Base-by-base conservation (phyloP, 192 early-diverging fungal genomes). In the Diversispora epigaea region DNA sequence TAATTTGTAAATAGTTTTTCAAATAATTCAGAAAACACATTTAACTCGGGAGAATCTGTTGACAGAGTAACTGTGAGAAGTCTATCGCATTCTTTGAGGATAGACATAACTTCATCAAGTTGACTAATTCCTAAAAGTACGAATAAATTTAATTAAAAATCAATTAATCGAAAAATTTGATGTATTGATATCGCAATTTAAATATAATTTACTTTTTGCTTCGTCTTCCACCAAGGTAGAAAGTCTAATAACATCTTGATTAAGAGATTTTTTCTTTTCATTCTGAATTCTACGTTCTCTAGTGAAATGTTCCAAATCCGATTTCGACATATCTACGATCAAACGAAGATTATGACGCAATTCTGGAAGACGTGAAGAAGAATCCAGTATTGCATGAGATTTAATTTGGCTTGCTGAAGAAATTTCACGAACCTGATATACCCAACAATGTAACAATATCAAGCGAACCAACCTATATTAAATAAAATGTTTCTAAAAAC, bases 321-420 rank as follows among this genome's bases (percentile, higher is more conserved):
- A 76, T 54, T 87, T 83, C 2, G 92, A 83, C 49, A 93, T 84
- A 54, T 93, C 93, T 4, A 89, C 88, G 60, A 96, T 79, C 0
- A 93, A 76, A 8, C 87, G 87, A 8, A 95, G 64, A 62, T 95
- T 95, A 76, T 95, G 88, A 11, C 89, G 82, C 8, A 95, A 78
- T 74, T 95, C 94, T 0, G 92, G 91, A 22, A 95, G 75, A 15
- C 87, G 85, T 47, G 83, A 78, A 9, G 87, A 82, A 0, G 86
- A 73, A 45, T 90, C 85, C 67, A 82, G 80, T 9, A 86, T 64
- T 6, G 80, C 78, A 0, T 77, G 79, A 17, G 84, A 85, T n/a
- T 82, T 81, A 69, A 84, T 85, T 43, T 84, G 80, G 19, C 80
- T 86, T 6, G 81, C 76, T 0, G 84, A 80, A 14, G 83, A 73